Base-by-base conservation (phyloP, 2,329 filamentous ascomycete species). In the Trematosphaeria pertusa region DNA sequence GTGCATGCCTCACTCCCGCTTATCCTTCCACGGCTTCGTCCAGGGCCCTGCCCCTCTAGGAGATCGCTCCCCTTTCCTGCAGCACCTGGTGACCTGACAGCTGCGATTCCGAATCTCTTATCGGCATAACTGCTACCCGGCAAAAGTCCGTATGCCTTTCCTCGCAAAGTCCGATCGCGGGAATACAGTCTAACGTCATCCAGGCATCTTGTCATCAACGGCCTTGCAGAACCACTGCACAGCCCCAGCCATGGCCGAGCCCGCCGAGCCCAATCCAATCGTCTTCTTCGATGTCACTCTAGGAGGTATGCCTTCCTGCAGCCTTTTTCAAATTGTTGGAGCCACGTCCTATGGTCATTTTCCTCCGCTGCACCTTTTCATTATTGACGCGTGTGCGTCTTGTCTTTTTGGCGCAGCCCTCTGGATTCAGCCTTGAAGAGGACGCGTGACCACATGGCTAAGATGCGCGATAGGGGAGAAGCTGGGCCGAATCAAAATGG, bases 241-340 rank as follows among this genome's bases (percentile, higher is more conserved):
- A 52, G 64, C 62, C 61, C 56, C 65, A 64, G 41, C 56, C 58
- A 71, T 71, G 69, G 61, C 68, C 54, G 64, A 67, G 31, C 26
- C 64, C 43, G 45, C 60, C 48, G 64, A 69, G 44, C 57, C 63
- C 41, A 78, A 81, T 54, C 77, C 78, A 52, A 69, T 81, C 63
- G 84, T 87, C 58, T 89, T 91, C 76, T 89, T 91, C 72, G 88
- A 91, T 71, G 83, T 91, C 50, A 88, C 88, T 3, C 78, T 94
- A 46, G 89, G 89, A 77, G 88, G 88, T 89, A 73, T 68, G 81
- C 46, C 47, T 31, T n/a, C 33, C 40, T 54, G 48, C 73, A 51
- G 26, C 38, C 37, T 50, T 50, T 58, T 55, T 40, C 43, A 42
- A 46, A 47, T 50, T 28, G 24, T 49, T 31, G 3, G 18, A 20